These are phyloP conservation scores for Mycena floridula DNA, from an alignment of 768 basidiomycete species.

Conservation along the genomic window DNA sequence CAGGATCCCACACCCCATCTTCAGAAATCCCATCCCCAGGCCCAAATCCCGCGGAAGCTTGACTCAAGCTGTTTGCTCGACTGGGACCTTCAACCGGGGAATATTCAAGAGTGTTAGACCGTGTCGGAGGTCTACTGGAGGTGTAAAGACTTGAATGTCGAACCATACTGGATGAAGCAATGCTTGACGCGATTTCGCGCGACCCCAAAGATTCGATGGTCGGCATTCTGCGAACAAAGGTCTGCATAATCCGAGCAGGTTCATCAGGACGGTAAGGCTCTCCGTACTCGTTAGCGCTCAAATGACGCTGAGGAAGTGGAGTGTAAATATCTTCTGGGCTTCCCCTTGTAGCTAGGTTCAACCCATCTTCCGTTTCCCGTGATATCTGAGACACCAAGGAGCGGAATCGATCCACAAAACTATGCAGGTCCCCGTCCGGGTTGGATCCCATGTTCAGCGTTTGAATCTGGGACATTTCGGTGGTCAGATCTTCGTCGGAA, in stretches of 20 bases:
- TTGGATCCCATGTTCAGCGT: no score
- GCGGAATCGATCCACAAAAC: slow-evolving; percentile 46
- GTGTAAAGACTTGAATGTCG: slow-evolving; percentile 14
- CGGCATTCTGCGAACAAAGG: slow-evolving; percentile 67
- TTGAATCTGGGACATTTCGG: no score
- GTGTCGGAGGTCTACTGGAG: slow-evolving; percentile 37
- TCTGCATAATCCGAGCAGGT: slow-evolving; percentile 55
- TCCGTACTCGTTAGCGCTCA: slow-evolving; percentile 36
- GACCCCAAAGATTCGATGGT: slow-evolving; percentile 77
- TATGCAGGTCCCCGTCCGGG: slow-evolving; percentile 29
- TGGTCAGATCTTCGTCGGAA: no score
- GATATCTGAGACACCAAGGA: slow-evolving; percentile 43
- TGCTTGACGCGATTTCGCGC: slow-evolving; percentile 45
- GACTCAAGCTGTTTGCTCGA: slow-evolving; percentile 27
- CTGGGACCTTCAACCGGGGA: slow-evolving; percentile 28
- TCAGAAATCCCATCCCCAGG: no score
- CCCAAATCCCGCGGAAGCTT: no score
- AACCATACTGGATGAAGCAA: slow-evolving; percentile 23
- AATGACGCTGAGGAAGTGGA: slow-evolving; percentile 19
- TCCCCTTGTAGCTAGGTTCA: slow-evolving; percentile 33
- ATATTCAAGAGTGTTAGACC: slow-evolving; percentile 25
- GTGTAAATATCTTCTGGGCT: slow-evolving; percentile 12
- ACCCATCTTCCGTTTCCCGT: slow-evolving; percentile 45
- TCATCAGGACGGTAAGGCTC: slow-evolving; percentile 41
- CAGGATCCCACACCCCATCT: no score